phyloP scores from a whole-genome alignment of 805 yeast species.

The Yamadazyma insecticola region DNA sequence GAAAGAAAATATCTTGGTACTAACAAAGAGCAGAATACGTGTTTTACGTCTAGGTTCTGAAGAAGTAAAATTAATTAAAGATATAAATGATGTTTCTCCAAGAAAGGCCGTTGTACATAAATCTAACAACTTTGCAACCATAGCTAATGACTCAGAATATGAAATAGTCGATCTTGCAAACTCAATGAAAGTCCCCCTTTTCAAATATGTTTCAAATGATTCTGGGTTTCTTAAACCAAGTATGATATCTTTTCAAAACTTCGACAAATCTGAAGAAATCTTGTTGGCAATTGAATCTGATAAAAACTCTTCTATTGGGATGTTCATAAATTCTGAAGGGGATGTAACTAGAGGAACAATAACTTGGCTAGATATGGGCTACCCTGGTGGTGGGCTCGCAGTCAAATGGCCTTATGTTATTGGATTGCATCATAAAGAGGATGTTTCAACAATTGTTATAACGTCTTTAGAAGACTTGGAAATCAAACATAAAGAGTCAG shows the following conservation, averaged over 20 bases:
- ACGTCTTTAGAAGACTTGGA: slow-evolving; percentile 20
- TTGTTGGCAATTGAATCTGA: slow-evolving; percentile 33
- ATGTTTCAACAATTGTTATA: slow-evolving; percentile 14
- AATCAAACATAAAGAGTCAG: slow-evolving; percentile 5
- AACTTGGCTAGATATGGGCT: slow-evolving; percentile 32
- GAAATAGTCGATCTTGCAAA: slow-evolving; percentile 34
- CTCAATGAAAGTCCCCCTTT: slow-evolving; percentile 27
- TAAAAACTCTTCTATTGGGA: slow-evolving; percentile 29
- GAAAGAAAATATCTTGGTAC: slow-evolving; percentile 26
- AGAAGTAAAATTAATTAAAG: slow-evolving; percentile 26
- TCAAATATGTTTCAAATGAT: slow-evolving; percentile 7
- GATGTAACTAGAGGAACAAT: slow-evolving; percentile 41
- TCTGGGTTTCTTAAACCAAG: slow-evolving; percentile 18
- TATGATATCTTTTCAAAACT: slow-evolving; percentile 17
- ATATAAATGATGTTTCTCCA: slow-evolving; percentile 27
- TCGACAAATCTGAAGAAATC: slow-evolving; percentile 21
- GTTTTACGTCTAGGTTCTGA: slow-evolving; percentile 24
- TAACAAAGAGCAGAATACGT: slow-evolving; percentile 25
- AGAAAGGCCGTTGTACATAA: slow-evolving; percentile 22
- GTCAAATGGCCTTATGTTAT: slow-evolving; percentile 35
- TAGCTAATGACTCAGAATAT: slow-evolving; percentile 29
- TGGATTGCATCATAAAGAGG: slow-evolving; percentile 20
- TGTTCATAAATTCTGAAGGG: slow-evolving; percentile 35
- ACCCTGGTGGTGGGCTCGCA: slow-evolving; percentile 29
- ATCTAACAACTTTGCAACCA: slow-evolving; percentile 24